Conservation (phyloP, 345 rosid species). For the Atalantia buxifolia region DNA sequence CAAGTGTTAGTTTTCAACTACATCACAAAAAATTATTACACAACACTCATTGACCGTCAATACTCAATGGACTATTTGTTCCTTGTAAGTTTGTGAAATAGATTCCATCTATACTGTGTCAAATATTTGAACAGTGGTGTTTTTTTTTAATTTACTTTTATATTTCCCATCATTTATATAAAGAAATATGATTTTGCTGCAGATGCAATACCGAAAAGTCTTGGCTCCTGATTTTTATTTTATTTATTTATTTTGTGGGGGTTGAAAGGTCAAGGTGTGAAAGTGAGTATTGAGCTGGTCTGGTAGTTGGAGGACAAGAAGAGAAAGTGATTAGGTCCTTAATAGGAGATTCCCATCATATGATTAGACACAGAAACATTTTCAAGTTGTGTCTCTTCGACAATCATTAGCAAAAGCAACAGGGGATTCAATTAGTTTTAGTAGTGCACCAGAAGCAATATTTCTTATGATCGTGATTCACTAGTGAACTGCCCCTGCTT, state of each 20-base stretch:
- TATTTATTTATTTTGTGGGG: neutral
- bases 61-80: too few relatives aligned
- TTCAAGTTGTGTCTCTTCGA: constrained; percentile 4
- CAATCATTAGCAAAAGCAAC: neutral
- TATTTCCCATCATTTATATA: too few relatives aligned
- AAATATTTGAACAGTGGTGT: too few relatives aligned
- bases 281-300: constrained; percentile 15
- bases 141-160: too few relatives aligned
- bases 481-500: too few relatives aligned
- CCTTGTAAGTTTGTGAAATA: too few relatives aligned
- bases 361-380: constrained; percentile 11
- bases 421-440: neutral
- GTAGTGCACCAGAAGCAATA: constrained; percentile 2
- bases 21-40: too few relatives aligned
- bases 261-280: neutral
- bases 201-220: neutral
- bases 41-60: too few relatives aligned
- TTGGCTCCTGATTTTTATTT: neutral
- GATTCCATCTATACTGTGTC: too few relatives aligned
- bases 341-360: constrained; percentile 21
- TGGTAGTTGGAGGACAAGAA: constrained; percentile 26
- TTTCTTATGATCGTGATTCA: neutral
- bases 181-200: neutral
- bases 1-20: too few relatives aligned
- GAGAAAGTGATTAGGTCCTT: constrained; percentile 12